A percentile compares a stretch with the other conserved stretches of the same genome.
These are phyloP conservation scores for Penicillium frequentans DNA, from an alignment of 2,329 filamentous ascomycete species.

Conservation along the genomic window DNA sequence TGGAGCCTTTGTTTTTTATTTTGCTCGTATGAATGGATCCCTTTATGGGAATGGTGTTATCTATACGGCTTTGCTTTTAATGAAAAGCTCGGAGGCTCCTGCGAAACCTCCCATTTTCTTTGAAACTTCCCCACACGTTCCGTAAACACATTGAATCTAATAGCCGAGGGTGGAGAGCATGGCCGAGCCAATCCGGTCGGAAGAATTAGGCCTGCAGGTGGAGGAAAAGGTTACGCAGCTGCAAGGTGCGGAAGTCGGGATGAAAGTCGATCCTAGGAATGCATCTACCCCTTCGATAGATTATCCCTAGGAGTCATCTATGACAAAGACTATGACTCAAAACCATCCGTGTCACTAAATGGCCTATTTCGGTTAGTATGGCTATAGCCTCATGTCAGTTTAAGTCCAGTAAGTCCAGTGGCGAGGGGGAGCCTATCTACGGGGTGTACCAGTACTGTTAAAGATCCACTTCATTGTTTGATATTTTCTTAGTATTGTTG, in stretches of 20 bases:
- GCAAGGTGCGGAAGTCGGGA: conserved; percentile 18
- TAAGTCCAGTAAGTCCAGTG: not conserved
- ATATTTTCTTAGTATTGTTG: not conserved
- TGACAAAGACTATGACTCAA: not conserved
- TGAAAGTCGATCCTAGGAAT: conserved; percentile 18
- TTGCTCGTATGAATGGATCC: not conserved
- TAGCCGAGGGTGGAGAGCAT: conserved; percentile 8
- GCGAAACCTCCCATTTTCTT: not conserved
- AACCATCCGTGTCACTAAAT: not conserved
- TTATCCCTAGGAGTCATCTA: not conserved
- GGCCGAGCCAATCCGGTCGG: conserved; percentile 16
- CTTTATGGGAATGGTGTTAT: not conserved
- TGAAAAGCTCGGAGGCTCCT: not conserved
- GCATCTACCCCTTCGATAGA: conserved; percentile 1
- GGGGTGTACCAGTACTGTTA: too few relatives aligned
- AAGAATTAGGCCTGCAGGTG: conserved; percentile 10
- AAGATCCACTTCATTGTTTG: not conserved
- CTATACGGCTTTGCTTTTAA: not conserved
- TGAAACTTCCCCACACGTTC: not conserved
- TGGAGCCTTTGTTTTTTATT: not conserved
- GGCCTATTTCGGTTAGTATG: not conserved
- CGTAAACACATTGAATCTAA: not conserved
- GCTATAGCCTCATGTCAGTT: not conserved
- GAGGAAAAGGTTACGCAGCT: conserved; percentile 3
- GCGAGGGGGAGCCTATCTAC: not conserved